Base-by-base conservation (phyloP, 352 stramenopile genomes). In the Blastocystis sp. region DNA sequence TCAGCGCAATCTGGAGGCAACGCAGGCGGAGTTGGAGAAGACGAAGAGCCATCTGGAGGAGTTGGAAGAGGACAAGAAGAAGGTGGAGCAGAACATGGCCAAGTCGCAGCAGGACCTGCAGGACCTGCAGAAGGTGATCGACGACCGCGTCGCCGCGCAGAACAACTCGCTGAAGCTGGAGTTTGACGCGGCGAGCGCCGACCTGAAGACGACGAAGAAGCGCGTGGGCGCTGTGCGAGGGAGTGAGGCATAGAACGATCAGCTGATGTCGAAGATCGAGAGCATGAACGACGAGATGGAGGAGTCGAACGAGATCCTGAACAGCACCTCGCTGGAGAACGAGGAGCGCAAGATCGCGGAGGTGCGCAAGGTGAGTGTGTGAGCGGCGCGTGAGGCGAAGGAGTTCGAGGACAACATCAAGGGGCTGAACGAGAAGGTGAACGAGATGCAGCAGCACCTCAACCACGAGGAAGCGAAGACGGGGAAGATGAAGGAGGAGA, bases 71-170 rank as follows among this genome's bases (percentile, higher is more conserved):
- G 69, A 79, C 3, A 79, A 79, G 40, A 79, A 40, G 38, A 79
- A 79, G 52, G 9, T 79, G 52, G 69, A 79, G n/a, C 69, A 79
- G 69, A 79, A 79, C 38, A 19, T 79, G 69, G 61, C 62, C 38
- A 40, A 45, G 14, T 79, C 69, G 21, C 69, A 79, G 9, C 69
- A 79, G 53, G 69, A 79, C 10, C 38, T 60, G 3, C 21, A 79
- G 69, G 69, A 79, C 53, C 23, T 79, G 38, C 41, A 79, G 69
- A 14, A 79, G 21, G 62, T 40, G 0, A 40, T 79, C 28, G 69
- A 79, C 21, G 69, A 40, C 11, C 69, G 69, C 38, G 69, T 79
- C 14, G 43, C 34, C n/a, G 62, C 28, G 9, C 34, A 79, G 7
- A 52, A 45, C 38, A 34, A 61, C 7, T 43, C 69, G 21, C 45